Evolutionary conservation across 1,284 basidiomycete species (phyloP), one percentile per base, ranked within the genome.

Genomic region (Anthracocystis setariae): DNA sequence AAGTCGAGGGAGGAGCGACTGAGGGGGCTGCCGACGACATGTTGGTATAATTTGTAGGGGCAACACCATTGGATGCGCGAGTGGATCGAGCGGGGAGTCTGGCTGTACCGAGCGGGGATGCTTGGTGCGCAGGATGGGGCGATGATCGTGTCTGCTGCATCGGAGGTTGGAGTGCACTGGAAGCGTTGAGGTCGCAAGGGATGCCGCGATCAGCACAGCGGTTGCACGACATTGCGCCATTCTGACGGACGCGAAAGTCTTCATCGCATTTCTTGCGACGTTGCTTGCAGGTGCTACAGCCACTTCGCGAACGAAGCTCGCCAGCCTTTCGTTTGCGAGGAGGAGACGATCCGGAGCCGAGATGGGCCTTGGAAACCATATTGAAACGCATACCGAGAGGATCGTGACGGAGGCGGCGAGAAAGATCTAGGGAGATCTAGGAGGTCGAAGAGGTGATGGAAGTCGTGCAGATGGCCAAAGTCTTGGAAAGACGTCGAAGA

Each of bases 261-360:
- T 74, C 72, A 24, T 70, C 67, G 39, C 74, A 76, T 43, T 76
- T 76, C 38, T 76, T 76, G 27, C 74, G 71, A 2, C 74, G 59
- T 46, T 66, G 60, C 45, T 73, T 68, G 61, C 74, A 76, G 17
- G 70, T 73, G 21, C 68, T 37, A 46, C 74, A 76, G 45, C 74
- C 74, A 33, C 53, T 67, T 25, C 71, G 62, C 4, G 72, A 74
- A 13, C 74, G 59, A n/a, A 73, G 53, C 40, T 73, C 71, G 46
- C 68, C 68, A n/a, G 65, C 49, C 51, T 59, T 65, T 38, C 71
- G 25, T 27, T 60, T 73, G 13, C 70, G 70, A 13, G 56, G 44
- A 12, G 51, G 35, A 13, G 62, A 37, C 21, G 61, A 57, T 49
- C 61, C 1, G 64, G 57, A 17, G 50, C 56, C 1, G 64, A 53